Percentiles rank a stretch among this genome's conserved stretches.
These are phyloP conservation scores for Globisporangium carolinianum DNA, from an alignment of 352 stramenopile species.

Conservation along the genomic window DNA sequence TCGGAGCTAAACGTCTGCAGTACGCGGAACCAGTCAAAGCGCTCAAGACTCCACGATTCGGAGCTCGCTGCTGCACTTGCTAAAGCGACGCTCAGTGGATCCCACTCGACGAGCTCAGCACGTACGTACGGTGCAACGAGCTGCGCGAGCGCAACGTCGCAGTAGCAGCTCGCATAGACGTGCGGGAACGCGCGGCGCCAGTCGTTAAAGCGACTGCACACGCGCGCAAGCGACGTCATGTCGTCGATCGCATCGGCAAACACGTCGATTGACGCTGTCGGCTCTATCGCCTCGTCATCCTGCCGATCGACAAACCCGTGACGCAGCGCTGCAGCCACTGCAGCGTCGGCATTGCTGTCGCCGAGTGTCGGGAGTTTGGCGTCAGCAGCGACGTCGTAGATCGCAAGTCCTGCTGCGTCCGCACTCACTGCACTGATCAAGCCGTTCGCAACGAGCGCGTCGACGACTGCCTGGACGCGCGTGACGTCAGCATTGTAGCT, in stretches of 20 bases:
- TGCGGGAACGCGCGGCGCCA: constrained; percentile 66
- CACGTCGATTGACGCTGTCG: constrained; percentile 14
- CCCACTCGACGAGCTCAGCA: constrained; percentile 58
- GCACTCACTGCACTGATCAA: not conserved
- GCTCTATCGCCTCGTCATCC: not conserved
- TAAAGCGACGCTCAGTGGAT: constrained; percentile 34
- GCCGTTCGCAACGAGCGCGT: not conserved
- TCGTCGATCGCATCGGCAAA: constrained; percentile 70
- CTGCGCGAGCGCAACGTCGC: constrained; percentile 49
- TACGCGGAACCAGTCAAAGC: constrained; percentile 50
- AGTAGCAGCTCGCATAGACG: constrained; percentile 63
- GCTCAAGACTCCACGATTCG: constrained; percentile 19
- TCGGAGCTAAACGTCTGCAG: constrained; percentile 16
- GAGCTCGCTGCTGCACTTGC: not conserved
- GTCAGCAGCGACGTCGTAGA: too few relatives aligned
- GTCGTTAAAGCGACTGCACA: constrained; percentile 57
- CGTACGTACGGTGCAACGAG: constrained; percentile 58
- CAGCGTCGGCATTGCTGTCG: constrained; percentile 1
- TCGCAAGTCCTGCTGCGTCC: not conserved
- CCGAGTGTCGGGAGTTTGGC: not conserved
- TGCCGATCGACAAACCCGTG: constrained; percentile 18
- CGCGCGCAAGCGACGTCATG: constrained; percentile 50
- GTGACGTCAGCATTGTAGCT: constrained; percentile 8
- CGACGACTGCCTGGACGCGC: not conserved
- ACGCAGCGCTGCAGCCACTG: constrained; percentile 7